Evolutionary conservation across 306 rosid genomes (phyloP).

Genomic region (Biancaea sappan): DNA sequence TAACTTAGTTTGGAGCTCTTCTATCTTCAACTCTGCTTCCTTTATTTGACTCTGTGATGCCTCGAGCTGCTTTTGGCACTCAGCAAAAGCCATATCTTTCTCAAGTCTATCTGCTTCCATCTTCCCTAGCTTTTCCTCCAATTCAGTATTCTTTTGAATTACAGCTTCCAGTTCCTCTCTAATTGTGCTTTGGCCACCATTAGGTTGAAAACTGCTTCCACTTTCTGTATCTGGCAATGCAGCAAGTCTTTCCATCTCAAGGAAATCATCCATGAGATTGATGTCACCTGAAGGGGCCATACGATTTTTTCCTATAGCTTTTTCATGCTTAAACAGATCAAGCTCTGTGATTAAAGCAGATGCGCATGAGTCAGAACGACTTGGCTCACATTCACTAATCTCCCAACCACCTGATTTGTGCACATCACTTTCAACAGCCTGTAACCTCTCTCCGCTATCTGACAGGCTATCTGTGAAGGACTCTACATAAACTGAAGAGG

Average conservation of each 20-base stretch:
- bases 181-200: slow-evolving; percentile 29
- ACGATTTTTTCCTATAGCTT: slow-evolving; percentile 30
- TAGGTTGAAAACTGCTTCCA: slow-evolving; percentile 36
- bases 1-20: slow-evolving; percentile 50
- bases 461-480: slow-evolving; percentile 59
- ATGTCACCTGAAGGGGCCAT: slow-evolving; percentile 53
- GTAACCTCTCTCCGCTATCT: slow-evolving; percentile 52
- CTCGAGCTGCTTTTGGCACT: slow-evolving; percentile 54
- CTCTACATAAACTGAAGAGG: slow-evolving; percentile 49
- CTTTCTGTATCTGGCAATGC: slow-evolving; percentile 52
- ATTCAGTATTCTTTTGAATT: slow-evolving; percentile 43
- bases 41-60: slow-evolving; percentile 40
- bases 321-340: slow-evolving; percentile 40
- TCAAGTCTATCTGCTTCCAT: slow-evolving; percentile 52
- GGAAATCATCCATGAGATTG: slow-evolving; percentile 76
- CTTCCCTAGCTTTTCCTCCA: slow-evolving; percentile 51
- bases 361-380: slow-evolving; percentile 39
- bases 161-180: slow-evolving; percentile 49
- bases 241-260: slow-evolving; percentile 78
- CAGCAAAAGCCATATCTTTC: slow-evolving; percentile 47
- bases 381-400: slow-evolving; percentile 38
- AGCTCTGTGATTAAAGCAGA: slow-evolving; percentile 43
- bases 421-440: slow-evolving; percentile 43
- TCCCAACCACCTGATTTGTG: slow-evolving; percentile 40
- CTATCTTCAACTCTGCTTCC: slow-evolving; percentile 45